These are phyloP conservation scores for Telfairia occidentalis DNA, from an alignment of 331 rosid species.

Conservation along the genomic window DNA sequence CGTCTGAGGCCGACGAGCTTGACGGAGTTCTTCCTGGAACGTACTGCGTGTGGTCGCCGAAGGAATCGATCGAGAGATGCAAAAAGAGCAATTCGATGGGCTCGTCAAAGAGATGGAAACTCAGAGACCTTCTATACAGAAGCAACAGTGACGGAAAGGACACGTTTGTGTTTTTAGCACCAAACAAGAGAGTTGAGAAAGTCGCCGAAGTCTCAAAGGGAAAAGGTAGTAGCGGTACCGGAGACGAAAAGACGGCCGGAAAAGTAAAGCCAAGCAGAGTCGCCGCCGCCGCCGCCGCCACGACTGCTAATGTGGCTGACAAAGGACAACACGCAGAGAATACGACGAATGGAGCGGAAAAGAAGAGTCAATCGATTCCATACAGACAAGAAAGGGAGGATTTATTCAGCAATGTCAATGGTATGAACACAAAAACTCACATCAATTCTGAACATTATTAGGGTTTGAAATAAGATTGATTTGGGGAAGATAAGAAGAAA, in stretches of 20 bases:
- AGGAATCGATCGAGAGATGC: constrained; percentile 14
- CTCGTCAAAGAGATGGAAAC: constrained; percentile 64
- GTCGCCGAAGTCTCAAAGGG: constrained; percentile 13
- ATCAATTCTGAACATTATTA: constrained; percentile 31
- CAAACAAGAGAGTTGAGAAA: constrained; percentile 27
- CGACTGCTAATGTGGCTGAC: not conserved
- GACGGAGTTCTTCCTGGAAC: constrained; percentile 30
- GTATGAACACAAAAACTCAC: constrained; percentile 38
- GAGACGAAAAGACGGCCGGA: constrained; percentile 2
- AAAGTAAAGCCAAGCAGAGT: constrained; percentile 8
- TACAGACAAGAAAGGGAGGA: constrained; percentile 40
- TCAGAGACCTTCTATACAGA: constrained; percentile 41
- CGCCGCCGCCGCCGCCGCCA: not conserved
- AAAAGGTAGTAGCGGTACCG: constrained; percentile 3
- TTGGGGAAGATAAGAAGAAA: not conserved
- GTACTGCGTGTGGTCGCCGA: constrained; percentile 71
- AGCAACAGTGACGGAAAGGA: constrained; percentile 52
- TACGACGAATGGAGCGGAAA: constrained; percentile 19
- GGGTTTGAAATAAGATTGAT: not conserved
- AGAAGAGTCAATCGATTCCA: constrained; percentile 31
- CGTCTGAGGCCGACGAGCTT: constrained; percentile 54
- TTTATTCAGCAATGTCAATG: constrained; percentile 31
- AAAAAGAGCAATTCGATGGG: constrained; percentile 49
- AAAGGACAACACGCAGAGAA: not conserved
- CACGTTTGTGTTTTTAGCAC: constrained; percentile 15